Conservation (phyloP, 106 monocot genomes). For the Acorus calamus region DNA sequence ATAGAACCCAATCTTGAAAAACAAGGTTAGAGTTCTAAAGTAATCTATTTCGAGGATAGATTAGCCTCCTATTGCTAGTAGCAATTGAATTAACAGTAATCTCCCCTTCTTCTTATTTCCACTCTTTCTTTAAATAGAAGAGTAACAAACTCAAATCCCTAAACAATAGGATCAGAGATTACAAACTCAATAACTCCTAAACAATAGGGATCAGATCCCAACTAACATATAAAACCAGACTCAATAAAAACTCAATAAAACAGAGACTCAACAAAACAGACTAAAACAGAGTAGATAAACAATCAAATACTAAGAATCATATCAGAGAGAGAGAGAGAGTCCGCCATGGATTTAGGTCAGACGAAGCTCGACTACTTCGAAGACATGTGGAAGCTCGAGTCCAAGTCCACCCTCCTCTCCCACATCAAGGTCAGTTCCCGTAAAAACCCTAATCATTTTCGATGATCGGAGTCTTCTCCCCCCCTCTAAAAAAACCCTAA, state of each 20-base stretch:
- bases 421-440: conserved; percentile 23
- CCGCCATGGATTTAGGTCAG: conserved; percentile 1
- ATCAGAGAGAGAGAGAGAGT: background rate
- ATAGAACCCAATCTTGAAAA: no score
- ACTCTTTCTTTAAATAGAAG: background rate
- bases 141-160: background rate
- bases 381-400: conserved; percentile 39
- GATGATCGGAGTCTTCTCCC: background rate
- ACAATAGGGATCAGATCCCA: no score
- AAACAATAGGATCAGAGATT: no score
- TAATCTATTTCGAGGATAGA: background rate
- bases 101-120: background rate
- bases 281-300: no score
- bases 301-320: no score
- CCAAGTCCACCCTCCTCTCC: conserved; percentile 35
- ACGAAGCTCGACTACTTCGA: conserved; percentile 61
- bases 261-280: no score
- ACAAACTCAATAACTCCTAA: no score
- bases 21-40: no score
- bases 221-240: no score
- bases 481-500: background rate
- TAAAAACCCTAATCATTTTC: no score
- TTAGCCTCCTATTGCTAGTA: background rate
- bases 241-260: no score
- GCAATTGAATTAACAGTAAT: background rate